Conservation (phyloP, 2,329 filamentous ascomycete species). For the Corinectria fuckeliana region DNA sequence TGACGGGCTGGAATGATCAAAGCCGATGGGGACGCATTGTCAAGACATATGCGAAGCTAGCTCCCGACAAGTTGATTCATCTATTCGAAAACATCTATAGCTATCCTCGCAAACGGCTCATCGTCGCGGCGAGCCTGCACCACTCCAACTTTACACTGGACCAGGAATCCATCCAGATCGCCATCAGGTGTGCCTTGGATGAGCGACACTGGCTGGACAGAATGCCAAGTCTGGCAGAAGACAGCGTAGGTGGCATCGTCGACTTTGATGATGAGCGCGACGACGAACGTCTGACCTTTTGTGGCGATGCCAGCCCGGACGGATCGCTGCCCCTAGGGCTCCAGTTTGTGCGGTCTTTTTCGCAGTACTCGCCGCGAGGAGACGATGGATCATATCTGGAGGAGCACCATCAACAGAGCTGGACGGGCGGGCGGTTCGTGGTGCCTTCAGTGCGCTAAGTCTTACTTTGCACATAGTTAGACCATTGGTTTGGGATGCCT, state of each 20-base stretch:
- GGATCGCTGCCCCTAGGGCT: constrained; percentile 44
- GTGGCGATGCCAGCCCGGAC: constrained; percentile 46
- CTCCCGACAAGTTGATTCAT: constrained; percentile 56
- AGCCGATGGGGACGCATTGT: constrained; percentile 48
- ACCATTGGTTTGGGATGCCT: background rate
- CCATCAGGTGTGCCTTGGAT: constrained; percentile 47
- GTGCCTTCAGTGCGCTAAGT: constrained; percentile 18
- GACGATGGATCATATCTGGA: constrained; percentile 48
- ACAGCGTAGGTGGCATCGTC: constrained; percentile 48
- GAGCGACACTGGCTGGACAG: constrained; percentile 46
- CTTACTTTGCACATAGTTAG: background rate
- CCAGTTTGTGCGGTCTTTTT: constrained; percentile 39
- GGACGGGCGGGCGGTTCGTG: constrained; percentile 26
- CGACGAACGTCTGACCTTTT: constrained; percentile 38
- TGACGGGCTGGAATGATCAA: constrained; percentile 45
- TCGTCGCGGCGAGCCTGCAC: constrained; percentile 48
- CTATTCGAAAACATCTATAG: constrained; percentile 55
- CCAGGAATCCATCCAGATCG: constrained; percentile 52
- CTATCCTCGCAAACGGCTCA: constrained; percentile 53
- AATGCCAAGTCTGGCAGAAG: constrained; percentile 42
- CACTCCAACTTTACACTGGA: constrained; percentile 53
- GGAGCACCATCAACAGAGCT: constrained; percentile 32
- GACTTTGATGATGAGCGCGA: constrained; percentile 50
- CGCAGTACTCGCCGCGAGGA: constrained; percentile 48
- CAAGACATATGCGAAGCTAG: constrained; percentile 57